A percentile compares a stretch with the other conserved stretches of the same genome.
These are phyloP conservation scores for Yarrowia hollandica DNA, from an alignment of 805 yeast species.

Conservation along the genomic window DNA sequence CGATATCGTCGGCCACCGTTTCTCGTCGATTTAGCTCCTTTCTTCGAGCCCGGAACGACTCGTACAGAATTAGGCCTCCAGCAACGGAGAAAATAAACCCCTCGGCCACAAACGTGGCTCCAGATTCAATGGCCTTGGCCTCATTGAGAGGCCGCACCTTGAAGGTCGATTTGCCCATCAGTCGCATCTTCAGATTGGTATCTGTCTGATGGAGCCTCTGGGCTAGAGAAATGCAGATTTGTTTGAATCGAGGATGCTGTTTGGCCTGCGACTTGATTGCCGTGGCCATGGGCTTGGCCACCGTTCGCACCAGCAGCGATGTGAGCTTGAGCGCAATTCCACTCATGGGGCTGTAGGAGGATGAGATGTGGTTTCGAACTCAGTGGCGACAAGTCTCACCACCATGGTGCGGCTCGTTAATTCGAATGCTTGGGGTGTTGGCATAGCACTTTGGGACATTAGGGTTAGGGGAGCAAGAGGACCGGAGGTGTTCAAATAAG, in stretches of 20 bases:
- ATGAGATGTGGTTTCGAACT: background rate
- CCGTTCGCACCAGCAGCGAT: slow-evolving; percentile 66
- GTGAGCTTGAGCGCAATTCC: slow-evolving; percentile 73
- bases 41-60: slow-evolving; percentile 63
- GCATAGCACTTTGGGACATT: background rate
- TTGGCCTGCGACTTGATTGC: slow-evolving; percentile 72
- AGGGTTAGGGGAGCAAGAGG: slow-evolving; percentile 5
- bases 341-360: slow-evolving; percentile 56
- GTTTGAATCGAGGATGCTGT: slow-evolving; percentile 64
- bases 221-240: slow-evolving; percentile 65
- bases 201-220: slow-evolving; percentile 71
- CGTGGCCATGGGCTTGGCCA: slow-evolving; percentile 77
- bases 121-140: slow-evolving; percentile 75
- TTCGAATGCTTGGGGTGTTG: too few species aligned
- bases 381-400: slow-evolving; percentile 10
- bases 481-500: background rate
- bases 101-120: slow-evolving; percentile 78
- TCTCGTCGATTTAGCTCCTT: slow-evolving; percentile 65
- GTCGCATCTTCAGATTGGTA: slow-evolving; percentile 56
- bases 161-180: slow-evolving; percentile 53
- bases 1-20: slow-evolving; percentile 69
- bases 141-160: slow-evolving; percentile 78
- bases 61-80: slow-evolving; percentile 70
- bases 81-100: slow-evolving; percentile 77
- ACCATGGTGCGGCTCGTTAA: slow-evolving; percentile 15